Evolutionary conservation across 371 early-diverging fungal species (phyloP).

Genomic region (Choanephora cucurbitarum): DNA sequence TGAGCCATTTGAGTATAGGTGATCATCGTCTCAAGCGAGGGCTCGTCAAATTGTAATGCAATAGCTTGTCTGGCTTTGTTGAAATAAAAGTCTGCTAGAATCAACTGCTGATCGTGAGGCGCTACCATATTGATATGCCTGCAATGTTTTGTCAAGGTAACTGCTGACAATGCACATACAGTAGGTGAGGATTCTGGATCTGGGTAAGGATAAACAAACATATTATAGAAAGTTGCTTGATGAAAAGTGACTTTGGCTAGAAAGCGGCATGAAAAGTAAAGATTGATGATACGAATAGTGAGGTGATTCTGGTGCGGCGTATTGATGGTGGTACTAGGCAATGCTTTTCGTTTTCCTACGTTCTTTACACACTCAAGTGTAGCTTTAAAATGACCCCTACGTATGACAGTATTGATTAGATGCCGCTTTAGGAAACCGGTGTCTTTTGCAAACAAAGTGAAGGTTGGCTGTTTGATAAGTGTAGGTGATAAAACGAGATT

Average conservation of each 20-base stretch:
- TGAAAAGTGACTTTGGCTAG: conserved; percentile 31
- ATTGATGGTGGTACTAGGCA: not conserved
- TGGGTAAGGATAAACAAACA: conserved; percentile 26
- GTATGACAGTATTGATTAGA: conserved; percentile 5
- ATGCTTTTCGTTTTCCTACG: not conserved
- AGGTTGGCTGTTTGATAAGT: conserved; percentile 16
- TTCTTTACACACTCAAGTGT: conserved; percentile 14
- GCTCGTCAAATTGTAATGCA: conserved; percentile 33
- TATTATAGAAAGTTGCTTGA: conserved; percentile 33
- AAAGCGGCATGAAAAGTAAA: conserved; percentile 42
- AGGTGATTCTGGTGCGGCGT: conserved; percentile 9
- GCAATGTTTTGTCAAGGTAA: conserved; percentile 37
- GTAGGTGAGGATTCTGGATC: conserved; percentile 35
- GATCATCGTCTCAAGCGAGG: conserved; percentile 30
- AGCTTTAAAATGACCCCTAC: conserved; percentile 14
- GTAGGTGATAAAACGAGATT: not conserved
- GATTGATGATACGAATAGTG: conserved; percentile 24
- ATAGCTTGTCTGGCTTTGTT: conserved; percentile 23
- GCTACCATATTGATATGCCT: conserved; percentile 23
- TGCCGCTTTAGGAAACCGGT: conserved; percentile 14
- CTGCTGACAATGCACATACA: conserved; percentile 37
- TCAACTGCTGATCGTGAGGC: conserved; percentile 28
- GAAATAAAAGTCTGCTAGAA: conserved; percentile 24
- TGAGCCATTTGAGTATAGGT: conserved; percentile 31
- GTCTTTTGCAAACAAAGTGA: conserved; percentile 12